phyloP scores from a whole-genome alignment of 257 asterid genomes.

The Rehmannia glutinosa region DNA sequence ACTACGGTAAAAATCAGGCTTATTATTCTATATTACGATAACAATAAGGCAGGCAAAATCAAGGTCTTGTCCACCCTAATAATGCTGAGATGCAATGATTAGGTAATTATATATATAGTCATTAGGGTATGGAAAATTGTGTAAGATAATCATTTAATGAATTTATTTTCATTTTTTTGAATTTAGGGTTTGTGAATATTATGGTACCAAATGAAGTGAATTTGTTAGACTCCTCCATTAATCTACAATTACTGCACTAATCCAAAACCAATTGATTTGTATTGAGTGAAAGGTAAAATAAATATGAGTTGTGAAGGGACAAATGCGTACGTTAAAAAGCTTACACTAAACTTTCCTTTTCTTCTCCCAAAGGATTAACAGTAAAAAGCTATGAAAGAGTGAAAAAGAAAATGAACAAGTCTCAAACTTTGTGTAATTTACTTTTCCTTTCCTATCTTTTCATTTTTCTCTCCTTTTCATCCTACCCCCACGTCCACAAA shows the following conservation, averaged over 20 bases:
- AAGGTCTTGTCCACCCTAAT: not conserved
- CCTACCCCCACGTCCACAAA: slow-evolving; percentile 65
- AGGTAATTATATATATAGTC: slow-evolving; percentile 12
- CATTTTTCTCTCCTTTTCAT: slow-evolving; percentile 14
- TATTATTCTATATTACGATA: not conserved
- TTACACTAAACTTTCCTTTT: slow-evolving; percentile 57
- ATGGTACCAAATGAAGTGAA: not conserved
- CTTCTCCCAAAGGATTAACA: slow-evolving; percentile 38
- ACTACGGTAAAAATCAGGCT: not conserved
- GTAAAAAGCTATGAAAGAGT: slow-evolving; percentile 32
- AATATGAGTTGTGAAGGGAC: slow-evolving; percentile 48
- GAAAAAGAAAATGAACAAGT: slow-evolving; percentile 44
- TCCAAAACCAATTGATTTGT: too few species aligned
- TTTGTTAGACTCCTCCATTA: not conserved
- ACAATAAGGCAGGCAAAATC: not conserved
- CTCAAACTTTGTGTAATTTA: slow-evolving; percentile 23
- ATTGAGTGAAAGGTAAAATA: too few species aligned
- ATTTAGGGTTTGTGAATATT: slow-evolving; percentile 4
- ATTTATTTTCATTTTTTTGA: not conserved
- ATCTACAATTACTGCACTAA: not conserved
- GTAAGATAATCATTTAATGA: not conserved
- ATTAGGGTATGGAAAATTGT: slow-evolving; percentile 11
- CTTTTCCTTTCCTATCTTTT: slow-evolving; percentile 38
- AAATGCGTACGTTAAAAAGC: slow-evolving; percentile 62
- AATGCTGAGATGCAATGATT: slow-evolving; percentile 9